A percentile compares a stretch with the other conserved stretches of the same genome.
Evolutionary conservation across 805 yeast genomes (phyloP).

Genomic region (Candida ficus): DNA sequence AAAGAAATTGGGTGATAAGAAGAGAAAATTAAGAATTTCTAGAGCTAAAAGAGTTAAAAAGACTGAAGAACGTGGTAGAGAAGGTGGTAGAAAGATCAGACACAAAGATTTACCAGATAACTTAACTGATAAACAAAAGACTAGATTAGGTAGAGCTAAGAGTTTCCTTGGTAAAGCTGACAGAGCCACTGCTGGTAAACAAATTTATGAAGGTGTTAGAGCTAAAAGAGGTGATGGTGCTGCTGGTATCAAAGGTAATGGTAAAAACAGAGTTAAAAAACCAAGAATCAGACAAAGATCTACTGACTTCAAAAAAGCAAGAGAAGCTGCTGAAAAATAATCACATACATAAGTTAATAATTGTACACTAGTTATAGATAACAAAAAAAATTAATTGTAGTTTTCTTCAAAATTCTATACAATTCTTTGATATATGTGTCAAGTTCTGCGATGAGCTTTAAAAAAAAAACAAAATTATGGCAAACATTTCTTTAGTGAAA

Average conservation of each 20-base stretch:
- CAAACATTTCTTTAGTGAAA: too few species aligned
- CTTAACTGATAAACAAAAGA: conserved; percentile 63
- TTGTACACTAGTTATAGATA: background rate
- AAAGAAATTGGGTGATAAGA: conserved; percentile 45
- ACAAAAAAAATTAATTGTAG: background rate
- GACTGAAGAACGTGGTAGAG: conserved; percentile 13
- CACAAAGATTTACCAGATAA: conserved; percentile 13
- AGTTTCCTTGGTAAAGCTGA: conserved; percentile 76
- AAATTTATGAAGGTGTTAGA: conserved; percentile 67
- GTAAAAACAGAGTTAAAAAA: conserved; percentile 41
- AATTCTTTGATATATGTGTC: conserved; percentile 1
- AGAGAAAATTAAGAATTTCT: conserved; percentile 68
- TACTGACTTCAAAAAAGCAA: conserved; percentile 33
- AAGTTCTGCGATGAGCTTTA: background rate
- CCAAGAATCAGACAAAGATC: conserved; percentile 44
- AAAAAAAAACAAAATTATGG: background rate
- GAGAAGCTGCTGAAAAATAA: conserved; percentile 6
- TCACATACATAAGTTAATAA: background rate
- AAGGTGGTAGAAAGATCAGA: conserved; percentile 1
- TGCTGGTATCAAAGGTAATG: conserved; percentile 57
- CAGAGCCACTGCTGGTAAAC: conserved; percentile 58
- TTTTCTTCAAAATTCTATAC: background rate
- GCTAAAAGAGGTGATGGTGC: conserved; percentile 63
- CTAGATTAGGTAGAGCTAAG: conserved; percentile 76
- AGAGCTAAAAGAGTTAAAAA: conserved; percentile 46